Conservation (phyloP, 2,329 filamentous ascomycete genomes). For the Pseudocercospora pini-densiflorae region DNA sequence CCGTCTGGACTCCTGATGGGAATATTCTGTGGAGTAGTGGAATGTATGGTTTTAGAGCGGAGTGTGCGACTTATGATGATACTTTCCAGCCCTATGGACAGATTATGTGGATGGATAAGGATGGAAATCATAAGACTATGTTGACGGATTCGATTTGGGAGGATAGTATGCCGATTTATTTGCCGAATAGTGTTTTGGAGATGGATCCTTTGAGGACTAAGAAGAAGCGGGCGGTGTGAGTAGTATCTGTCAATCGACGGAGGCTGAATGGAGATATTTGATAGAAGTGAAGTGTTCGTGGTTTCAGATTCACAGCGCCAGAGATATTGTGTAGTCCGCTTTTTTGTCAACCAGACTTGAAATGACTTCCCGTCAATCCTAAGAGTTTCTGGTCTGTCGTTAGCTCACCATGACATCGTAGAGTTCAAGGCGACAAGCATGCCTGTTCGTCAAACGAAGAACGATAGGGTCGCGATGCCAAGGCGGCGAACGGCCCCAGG, state of each 20-base stretch:
- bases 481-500: background rate
- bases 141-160: constrained; percentile 23
- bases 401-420: no score
- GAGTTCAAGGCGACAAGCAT: no score
- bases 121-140: constrained; percentile 20
- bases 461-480: background rate
- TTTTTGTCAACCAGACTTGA: no score
- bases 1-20: constrained; percentile 17
- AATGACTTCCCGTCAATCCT: no score
- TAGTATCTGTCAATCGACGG: no score
- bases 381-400: no score
- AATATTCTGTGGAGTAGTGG: constrained; percentile 17
- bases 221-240: background rate
- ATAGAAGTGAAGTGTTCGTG: no score
- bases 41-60: constrained; percentile 17
- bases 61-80: constrained; percentile 20
- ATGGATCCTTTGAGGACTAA: background rate
- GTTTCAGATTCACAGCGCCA: no score
- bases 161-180: constrained; percentile 22
- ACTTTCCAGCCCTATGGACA: constrained; percentile 23
- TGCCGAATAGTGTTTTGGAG: constrained; percentile 18
- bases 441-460: background rate
- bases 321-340: no score
- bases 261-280: no score
- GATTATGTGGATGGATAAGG: constrained; percentile 20